These are phyloP conservation scores for Tubosaeta sp. DNA, from an alignment of 768 basidiomycete species.

Conservation along the genomic window DNA sequence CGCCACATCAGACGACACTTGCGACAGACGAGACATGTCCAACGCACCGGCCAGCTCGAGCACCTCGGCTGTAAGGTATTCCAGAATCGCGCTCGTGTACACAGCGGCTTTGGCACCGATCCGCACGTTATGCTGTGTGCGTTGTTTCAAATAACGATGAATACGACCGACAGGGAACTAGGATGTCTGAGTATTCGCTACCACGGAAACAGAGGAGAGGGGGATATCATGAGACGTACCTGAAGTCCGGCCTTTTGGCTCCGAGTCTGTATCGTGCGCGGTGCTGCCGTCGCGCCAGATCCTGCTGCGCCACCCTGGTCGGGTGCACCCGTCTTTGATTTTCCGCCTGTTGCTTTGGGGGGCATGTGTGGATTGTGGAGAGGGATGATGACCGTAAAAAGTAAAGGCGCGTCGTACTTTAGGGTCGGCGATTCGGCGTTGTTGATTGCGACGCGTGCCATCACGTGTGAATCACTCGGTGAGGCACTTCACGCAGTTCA, in stretches of 20 bases:
- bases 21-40: background rate
- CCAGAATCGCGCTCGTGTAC: slow-evolving; percentile 92
- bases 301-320: slow-evolving; percentile 17
- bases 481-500: too few species aligned
- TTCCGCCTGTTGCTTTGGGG: slow-evolving; percentile 57
- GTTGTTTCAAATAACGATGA: slow-evolving; percentile 89
- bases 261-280: slow-evolving; percentile 53
- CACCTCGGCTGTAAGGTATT: slow-evolving; percentile 96
- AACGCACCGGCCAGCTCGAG: slow-evolving; percentile 86
- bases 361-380: slow-evolving; percentile 36
- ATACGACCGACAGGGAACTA: slow-evolving; percentile 98
- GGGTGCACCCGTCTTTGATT: slow-evolving; percentile 48
- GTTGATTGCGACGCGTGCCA: too few species aligned
- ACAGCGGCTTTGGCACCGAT: slow-evolving; percentile 98
- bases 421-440: slow-evolving; percentile 31
- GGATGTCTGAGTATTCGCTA: background rate
- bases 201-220: background rate
- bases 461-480: too few species aligned
- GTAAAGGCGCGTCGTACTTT: slow-evolving; percentile 30
- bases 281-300: slow-evolving; percentile 31
- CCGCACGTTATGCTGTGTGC: slow-evolving; percentile 90
- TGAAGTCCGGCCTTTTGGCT: slow-evolving; percentile 88
- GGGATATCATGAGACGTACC: slow-evolving; percentile 38
- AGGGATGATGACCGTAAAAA: slow-evolving; percentile 29
- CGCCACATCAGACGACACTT: background rate